A percentile compares a stretch with the other conserved stretches of the same genome.
Conservation (phyloP, 2,329 filamentous ascomycete genomes). For the Penicillium sp. region DNA sequence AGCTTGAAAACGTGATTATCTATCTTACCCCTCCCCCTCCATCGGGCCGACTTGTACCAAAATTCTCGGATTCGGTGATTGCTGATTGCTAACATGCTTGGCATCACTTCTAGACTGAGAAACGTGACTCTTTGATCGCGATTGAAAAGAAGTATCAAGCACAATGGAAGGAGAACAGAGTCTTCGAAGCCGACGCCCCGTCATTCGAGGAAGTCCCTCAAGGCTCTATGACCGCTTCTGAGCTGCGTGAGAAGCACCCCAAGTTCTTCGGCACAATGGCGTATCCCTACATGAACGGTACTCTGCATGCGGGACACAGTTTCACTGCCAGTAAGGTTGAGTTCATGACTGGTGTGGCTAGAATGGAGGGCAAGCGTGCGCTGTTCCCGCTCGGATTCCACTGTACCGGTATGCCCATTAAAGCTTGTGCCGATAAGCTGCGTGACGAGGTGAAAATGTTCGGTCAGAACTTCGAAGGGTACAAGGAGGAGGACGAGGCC, state of each 20-base stretch:
- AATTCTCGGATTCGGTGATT: slow-evolving; percentile 10
- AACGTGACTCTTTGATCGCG: slow-evolving; percentile 28
- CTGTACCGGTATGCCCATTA: slow-evolving; percentile 96
- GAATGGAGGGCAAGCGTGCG: slow-evolving; percentile 83
- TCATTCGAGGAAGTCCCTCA: slow-evolving; percentile 70
- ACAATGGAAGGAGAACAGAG: slow-evolving; percentile 67
- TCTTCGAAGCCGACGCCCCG: slow-evolving; percentile 85
- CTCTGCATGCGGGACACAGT: slow-evolving; percentile 81
- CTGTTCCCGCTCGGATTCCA: slow-evolving; percentile 93
- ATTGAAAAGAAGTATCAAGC: slow-evolving; percentile 86
- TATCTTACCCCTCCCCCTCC: slow-evolving; percentile 22
- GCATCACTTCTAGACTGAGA: slow-evolving; percentile 21
- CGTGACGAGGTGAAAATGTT: slow-evolving; percentile 84
- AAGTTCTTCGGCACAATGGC: slow-evolving; percentile 86
- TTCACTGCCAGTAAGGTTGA: slow-evolving; percentile 93
- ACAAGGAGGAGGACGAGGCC: slow-evolving; percentile 57
- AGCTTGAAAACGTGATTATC: slow-evolving; percentile 52
- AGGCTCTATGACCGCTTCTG: slow-evolving; percentile 63
- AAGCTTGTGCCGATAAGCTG: slow-evolving; percentile 93
- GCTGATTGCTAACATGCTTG: slow-evolving; percentile 8
- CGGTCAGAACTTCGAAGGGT: slow-evolving; percentile 76
- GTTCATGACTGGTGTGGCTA: slow-evolving; percentile 77
- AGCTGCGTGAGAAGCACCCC: slow-evolving; percentile 72
- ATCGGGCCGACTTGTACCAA: slow-evolving; percentile 8
- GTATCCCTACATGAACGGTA: slow-evolving; percentile 81